Conservation (phyloP, 1,284 basidiomycete genomes). For the Vanrija pseudolonga region DNA sequence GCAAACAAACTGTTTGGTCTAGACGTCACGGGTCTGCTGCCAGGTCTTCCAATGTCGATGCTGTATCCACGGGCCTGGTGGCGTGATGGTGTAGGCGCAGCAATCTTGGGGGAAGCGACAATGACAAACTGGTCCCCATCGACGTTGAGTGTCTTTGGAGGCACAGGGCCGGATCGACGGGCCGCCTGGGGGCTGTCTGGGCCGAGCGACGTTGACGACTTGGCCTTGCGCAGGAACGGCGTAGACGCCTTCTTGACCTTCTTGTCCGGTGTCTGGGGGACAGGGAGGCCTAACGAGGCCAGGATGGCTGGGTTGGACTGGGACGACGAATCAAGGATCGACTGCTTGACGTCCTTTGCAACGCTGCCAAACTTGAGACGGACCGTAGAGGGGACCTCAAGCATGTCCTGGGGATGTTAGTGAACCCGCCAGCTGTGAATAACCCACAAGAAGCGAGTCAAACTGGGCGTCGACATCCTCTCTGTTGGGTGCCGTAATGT, state of each 20-base stretch:
- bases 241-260: slow-evolving; percentile 35
- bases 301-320: slow-evolving; percentile 40
- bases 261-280: slow-evolving; percentile 4
- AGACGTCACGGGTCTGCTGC: not conserved
- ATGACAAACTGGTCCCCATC: slow-evolving; percentile 38
- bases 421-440: no score
- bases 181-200: not conserved
- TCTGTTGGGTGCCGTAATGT: not conserved
- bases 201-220: slow-evolving; percentile 31
- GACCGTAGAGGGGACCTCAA: slow-evolving; percentile 40
- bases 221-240: slow-evolving; percentile 39
- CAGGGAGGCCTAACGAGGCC: slow-evolving; percentile 34
- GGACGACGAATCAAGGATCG: slow-evolving; percentile 37
- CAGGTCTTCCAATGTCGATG: slow-evolving; percentile 4
- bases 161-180: not conserved
- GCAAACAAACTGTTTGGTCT: slow-evolving; percentile 2
- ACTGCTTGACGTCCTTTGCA: slow-evolving; percentile 38
- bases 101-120: slow-evolving; percentile 29
- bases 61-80: not conserved
- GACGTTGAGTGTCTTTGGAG: slow-evolving; percentile 10
- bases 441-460: slow-evolving; percentile 37
- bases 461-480: slow-evolving; percentile 38
- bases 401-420: slow-evolving; percentile 25
- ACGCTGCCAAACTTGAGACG: slow-evolving; percentile 42
- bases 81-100: not conserved